Percentiles rank a stretch among this genome's conserved stretches.
Evolutionary conservation across 108 stramenopile species (phyloP).

Genomic region (Fistulifera solaris): DNA sequence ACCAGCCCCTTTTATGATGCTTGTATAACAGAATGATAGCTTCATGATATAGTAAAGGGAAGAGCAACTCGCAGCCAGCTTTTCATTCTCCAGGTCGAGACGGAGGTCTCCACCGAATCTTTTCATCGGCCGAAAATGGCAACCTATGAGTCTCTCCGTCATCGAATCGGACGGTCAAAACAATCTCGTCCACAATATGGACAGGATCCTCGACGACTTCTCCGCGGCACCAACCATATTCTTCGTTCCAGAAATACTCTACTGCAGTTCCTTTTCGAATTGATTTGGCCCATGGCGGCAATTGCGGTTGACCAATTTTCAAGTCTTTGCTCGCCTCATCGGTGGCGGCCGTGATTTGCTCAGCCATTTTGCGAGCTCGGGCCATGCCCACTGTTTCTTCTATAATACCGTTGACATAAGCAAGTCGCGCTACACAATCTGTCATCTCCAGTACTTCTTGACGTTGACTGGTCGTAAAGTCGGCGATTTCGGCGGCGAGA

Average conservation of each 20-base stretch:
- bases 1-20: too few species aligned
- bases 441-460: conserved; percentile 36
- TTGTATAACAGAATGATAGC: too few species aligned
- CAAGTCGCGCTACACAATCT: conserved; percentile 47
- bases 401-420: conserved; percentile 36
- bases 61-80: too few species aligned
- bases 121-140: conserved; percentile 71
- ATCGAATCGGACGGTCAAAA: conserved; percentile 63
- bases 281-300: conserved; percentile 64
- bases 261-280: conserved; percentile 52
- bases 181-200: conserved; percentile 55
- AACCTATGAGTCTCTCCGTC: conserved; percentile 62
- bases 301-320: conserved; percentile 56
- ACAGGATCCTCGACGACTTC: conserved; percentile 65
- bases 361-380: conserved; percentile 42
- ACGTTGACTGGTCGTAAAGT: conserved; percentile 38
- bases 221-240: conserved; percentile 62
- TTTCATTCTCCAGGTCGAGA: too few species aligned
- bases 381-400: conserved; percentile 37
- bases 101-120: conserved; percentile 70
- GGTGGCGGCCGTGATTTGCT: conserved; percentile 24
- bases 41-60: too few species aligned
- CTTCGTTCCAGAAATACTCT: conserved; percentile 81
- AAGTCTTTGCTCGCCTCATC: conserved; percentile 34
- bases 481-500: conserved; percentile 68